Evolutionary conservation across 106 monocot species (phyloP).

Genomic region (Chionographis japonica): DNA sequence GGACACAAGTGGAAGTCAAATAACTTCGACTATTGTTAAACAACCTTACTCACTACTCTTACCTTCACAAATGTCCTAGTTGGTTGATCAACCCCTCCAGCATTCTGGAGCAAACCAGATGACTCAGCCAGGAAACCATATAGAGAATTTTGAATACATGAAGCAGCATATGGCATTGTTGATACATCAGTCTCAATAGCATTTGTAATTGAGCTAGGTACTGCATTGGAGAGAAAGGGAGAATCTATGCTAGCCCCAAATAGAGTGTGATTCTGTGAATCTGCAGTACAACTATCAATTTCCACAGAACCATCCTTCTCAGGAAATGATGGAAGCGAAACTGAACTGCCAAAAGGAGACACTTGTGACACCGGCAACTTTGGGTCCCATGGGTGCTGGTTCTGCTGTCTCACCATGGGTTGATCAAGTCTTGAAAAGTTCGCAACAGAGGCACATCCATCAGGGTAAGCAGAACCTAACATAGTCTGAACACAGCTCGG

Average conservation of each 20-base stretch:
- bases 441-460: constrained; percentile 40
- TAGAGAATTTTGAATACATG: constrained; percentile 68
- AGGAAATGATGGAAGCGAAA: constrained; percentile 53
- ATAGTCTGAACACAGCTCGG: constrained; percentile 28
- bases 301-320: constrained; percentile 54
- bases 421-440: constrained; percentile 34
- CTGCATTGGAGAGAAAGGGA: constrained; percentile 54
- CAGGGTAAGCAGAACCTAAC: constrained; percentile 24
- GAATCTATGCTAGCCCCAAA: constrained; percentile 79
- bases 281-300: constrained; percentile 40
- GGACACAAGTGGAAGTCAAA: not conserved
- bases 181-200: constrained; percentile 31
- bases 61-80: constrained; percentile 89
- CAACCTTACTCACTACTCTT: constrained; percentile 1
- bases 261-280: constrained; percentile 59
- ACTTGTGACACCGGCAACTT: constrained; percentile 41
- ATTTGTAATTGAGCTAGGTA: constrained; percentile 40
- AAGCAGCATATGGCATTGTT: constrained; percentile 29
- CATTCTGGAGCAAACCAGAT: constrained; percentile 58
- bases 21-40: not conserved
- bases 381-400: constrained; percentile 46
- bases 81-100: constrained; percentile 51
- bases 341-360: constrained; percentile 33
- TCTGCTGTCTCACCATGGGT: constrained; percentile 30
- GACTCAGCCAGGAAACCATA: constrained; percentile 80